Conservation (phyloP, 441 rosid species). For the Sinapis alba region DNA sequence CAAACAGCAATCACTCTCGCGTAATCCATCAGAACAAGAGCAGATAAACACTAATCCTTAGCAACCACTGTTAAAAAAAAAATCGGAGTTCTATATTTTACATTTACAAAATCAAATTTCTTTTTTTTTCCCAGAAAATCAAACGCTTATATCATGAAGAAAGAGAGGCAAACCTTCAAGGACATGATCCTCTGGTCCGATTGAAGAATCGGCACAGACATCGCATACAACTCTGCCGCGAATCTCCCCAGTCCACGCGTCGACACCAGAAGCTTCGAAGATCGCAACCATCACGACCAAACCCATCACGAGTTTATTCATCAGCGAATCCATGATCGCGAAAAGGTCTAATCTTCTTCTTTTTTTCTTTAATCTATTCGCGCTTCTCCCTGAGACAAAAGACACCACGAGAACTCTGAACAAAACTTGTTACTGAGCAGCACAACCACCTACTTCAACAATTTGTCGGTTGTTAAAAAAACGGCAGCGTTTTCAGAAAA, state of each 20-base stretch:
- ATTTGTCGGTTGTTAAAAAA: slow-evolving; percentile 24
- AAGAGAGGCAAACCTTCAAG: slow-evolving; percentile 59
- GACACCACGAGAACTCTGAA: neutral
- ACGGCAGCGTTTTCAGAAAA: neutral
- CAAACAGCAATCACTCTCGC: neutral
- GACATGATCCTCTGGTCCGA: slow-evolving; percentile 94
- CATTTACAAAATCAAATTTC: neutral
- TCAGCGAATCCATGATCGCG: slow-evolving; percentile 43
- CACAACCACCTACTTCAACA: slow-evolving; percentile 7
- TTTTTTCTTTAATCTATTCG: neutral
- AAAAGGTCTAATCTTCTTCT: neutral
- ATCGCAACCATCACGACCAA: slow-evolving; percentile 34
- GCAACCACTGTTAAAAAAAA: too few species aligned
- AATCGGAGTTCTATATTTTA: slow-evolving; percentile 8
- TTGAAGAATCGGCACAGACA: slow-evolving; percentile 82
- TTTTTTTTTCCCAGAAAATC: neutral
- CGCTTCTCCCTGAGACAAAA: slow-evolving; percentile 9
- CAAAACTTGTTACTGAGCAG: slow-evolving; percentile 10
- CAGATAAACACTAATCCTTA: too few species aligned
- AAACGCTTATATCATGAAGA: neutral
- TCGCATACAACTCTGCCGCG: slow-evolving; percentile 92
- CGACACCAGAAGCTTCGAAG: slow-evolving; percentile 42
- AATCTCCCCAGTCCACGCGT: slow-evolving; percentile 91
- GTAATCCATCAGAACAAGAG: too few species aligned
- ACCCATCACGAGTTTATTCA: slow-evolving; percentile 38